These are phyloP conservation scores for Colletotrichum somersetense DNA, from an alignment of 2,329 filamentous ascomycete genomes.

Conservation along the genomic window DNA sequence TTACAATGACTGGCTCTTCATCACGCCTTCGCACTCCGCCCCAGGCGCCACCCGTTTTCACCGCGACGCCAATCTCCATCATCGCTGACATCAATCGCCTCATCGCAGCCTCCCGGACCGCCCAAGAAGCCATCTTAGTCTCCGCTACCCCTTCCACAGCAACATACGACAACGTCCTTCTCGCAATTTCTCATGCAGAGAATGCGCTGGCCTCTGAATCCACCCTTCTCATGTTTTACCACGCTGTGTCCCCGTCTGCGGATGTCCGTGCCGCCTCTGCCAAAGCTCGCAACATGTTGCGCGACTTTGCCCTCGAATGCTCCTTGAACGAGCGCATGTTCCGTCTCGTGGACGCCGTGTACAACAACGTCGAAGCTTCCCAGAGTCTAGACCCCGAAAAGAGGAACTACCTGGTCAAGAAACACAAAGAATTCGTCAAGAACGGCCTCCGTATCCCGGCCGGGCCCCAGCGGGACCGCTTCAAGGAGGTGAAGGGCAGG, in stretches of 20 bases:
- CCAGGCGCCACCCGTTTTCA: slow-evolving; percentile 17
- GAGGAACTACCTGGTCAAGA: background rate
- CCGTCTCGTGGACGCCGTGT: slow-evolving; percentile 17
- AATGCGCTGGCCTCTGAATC: background rate
- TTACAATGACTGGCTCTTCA: background rate
- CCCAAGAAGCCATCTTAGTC: background rate
- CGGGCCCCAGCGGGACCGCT: background rate
- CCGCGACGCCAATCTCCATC: background rate
- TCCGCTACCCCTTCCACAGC: background rate
- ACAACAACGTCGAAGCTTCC: rapidly evolving
- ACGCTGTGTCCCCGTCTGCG: slow-evolving; percentile 15
- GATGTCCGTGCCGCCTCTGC: slow-evolving; percentile 15
- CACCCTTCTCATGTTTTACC: slow-evolving; percentile 15
- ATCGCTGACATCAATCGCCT: background rate
- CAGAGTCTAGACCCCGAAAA: background rate
- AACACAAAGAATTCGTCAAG: slow-evolving; percentile 3
- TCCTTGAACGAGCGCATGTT: slow-evolving; percentile 12
- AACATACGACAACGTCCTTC: slow-evolving; percentile 16
- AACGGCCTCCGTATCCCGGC: slow-evolving; percentile 5
- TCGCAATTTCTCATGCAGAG: slow-evolving; percentile 23
- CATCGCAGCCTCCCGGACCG: background rate
- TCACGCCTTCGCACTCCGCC: background rate
- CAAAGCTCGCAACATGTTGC: slow-evolving; percentile 3
- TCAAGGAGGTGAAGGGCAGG: background rate
- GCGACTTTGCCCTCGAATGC: background rate